Evolutionary conservation across 805 yeast species (phyloP), one percentile per base, ranked within the genome.

Genomic region (Monosporozyma aquatica): DNA sequence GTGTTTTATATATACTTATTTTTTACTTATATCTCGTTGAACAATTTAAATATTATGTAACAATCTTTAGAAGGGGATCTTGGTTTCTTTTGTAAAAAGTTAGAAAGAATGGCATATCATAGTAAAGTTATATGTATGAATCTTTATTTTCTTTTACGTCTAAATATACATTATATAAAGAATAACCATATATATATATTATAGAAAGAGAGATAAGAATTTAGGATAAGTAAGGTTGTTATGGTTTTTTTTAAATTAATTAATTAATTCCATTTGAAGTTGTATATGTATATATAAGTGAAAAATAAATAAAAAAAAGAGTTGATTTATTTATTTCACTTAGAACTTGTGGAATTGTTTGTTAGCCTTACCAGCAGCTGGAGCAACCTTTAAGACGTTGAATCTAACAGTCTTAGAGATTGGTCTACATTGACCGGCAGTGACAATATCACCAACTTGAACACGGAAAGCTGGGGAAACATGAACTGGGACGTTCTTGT

Each of bases 351-450:
- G 65, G 81, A 92, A 92, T 77, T 86, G 87, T 85, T 92, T 92
- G 80, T 75, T 75, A 34, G 87, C 69, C 75, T 83, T 82, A 71
- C 89, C 85, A 64, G 78, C 75, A 70, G 92, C 80, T 67, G 87
- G 75, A 67, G 89, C 76, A 67, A 92, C 95, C 76, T 89, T 87
- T 68, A 92, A 78, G 67, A 92, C 99, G 82, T 92, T 92, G 86
- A 92, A 92, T 85, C 98, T 90, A 66, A 92, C 97, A 64, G 99
- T 92, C 78, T 92, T 92, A 67, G 98, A 92, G 71, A 92, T 76
- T 67, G 99, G 99, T 82, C 98, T 90, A 84, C 98, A 92, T 80
- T 92, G 98, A 72, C 99, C 99, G 73, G 92, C 97, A 64, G 95
- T 89, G 66, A 92, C 98, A 59, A 83, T 77, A 70, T 92, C 99